Evolutionary conservation across 2,329 filamentous ascomycete species (phyloP).

Genomic region (Tolypocladium guangdongense): DNA sequence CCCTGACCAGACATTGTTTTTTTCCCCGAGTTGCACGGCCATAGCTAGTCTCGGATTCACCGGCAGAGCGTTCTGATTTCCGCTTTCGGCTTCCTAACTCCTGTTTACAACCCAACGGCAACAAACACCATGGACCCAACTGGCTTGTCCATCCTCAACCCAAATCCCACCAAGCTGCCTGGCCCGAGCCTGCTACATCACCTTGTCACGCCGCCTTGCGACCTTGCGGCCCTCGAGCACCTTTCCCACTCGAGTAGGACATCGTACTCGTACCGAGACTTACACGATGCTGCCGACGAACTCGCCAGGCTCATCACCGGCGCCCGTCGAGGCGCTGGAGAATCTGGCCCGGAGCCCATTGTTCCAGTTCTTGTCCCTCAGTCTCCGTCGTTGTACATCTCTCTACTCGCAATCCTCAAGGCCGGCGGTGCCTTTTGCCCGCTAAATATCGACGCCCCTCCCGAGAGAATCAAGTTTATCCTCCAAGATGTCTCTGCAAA

Average conservation of each 20-base stretch:
- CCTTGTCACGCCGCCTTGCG: slow-evolving; percentile 39
- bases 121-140: slow-evolving; percentile 13
- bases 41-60: neutral
- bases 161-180: slow-evolving; percentile 24
- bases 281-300: slow-evolving; percentile 46
- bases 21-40: neutral
- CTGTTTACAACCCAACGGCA: neutral
- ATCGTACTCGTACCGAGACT: slow-evolving; percentile 47
- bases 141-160: slow-evolving; percentile 35
- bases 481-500: slow-evolving; percentile 62
- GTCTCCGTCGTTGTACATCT: slow-evolving; percentile 64
- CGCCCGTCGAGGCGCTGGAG: slow-evolving; percentile 2
- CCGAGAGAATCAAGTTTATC: slow-evolving; percentile 70
- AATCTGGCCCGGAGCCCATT: slow-evolving; percentile 30
- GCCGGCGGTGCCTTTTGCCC: slow-evolving; percentile 81
- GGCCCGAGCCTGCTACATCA: slow-evolving; percentile 41
- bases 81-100: neutral
- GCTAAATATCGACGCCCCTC: slow-evolving; percentile 65
- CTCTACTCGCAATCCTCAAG: slow-evolving; percentile 67
- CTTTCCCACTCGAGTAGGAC: slow-evolving; percentile 14
- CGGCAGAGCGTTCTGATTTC: neutral
- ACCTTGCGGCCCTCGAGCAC: slow-evolving; percentile 20
- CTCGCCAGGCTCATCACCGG: slow-evolving; percentile 41
- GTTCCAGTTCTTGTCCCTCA: slow-evolving; percentile 73
- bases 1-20: neutral